phyloP scores from a whole-genome alignment of 495 filamentous ascomycete species.

The Xylaria acuta region DNA sequence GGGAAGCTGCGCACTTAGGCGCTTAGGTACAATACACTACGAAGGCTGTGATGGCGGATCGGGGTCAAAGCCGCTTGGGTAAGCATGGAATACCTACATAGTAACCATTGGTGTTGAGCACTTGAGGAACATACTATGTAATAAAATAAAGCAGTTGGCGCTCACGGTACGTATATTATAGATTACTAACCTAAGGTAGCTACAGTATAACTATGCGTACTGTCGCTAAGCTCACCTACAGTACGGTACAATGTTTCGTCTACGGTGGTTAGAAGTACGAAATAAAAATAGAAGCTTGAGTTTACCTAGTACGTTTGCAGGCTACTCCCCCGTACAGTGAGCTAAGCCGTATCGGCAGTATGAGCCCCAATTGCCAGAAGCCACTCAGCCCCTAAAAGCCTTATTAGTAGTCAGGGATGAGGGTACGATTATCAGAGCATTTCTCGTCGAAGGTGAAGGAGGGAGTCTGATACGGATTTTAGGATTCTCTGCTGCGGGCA shows the following conservation, averaged over 20 bases:
- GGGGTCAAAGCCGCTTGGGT: neutral
- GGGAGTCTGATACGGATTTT: neutral
- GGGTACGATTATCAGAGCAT: neutral
- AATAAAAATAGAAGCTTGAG: conserved; percentile 12
- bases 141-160: neutral
- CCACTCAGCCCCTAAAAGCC: neutral
- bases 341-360: neutral
- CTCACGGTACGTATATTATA: neutral
- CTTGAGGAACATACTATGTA: neutral
- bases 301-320: no score
- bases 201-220: neutral
- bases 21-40: neutral
- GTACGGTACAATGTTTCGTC: neutral
- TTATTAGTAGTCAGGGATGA: neutral
- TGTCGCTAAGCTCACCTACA: neutral
- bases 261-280: neutral
- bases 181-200: neutral
- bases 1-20: neutral
- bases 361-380: neutral
- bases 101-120: neutral
- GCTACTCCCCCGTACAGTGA: no score
- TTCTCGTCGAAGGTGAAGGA: neutral
- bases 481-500: neutral
- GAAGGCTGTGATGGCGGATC: neutral
- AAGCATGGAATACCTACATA: neutral